Base-by-base conservation (phyloP, 2,329 filamentous ascomycete species). In the Domatiomyces catenatus region DNA sequence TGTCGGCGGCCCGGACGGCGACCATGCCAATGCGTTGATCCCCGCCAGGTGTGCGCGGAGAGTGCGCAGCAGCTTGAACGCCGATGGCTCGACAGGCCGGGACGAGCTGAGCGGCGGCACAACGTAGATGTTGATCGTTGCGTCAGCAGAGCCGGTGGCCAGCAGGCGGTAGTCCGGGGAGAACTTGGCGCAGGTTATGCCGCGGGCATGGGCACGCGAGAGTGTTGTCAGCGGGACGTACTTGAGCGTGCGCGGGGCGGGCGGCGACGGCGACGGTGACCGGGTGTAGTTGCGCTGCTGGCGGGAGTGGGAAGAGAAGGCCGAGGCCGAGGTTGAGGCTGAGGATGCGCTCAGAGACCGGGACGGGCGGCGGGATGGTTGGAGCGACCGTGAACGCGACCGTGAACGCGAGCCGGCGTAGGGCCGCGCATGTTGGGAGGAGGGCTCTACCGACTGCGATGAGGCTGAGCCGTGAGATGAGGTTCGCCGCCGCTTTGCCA, bases 11-110 rank as follows among this genome's bases (percentile, higher is more conserved):
- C 84, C 87, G 65, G 96, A 88, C 0, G 90, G 89, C 53, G 83
- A 83, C 92, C 92, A 98, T n/a, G 89, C 83, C 46, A 98, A 76
- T 42, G 88, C 90, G 28, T 86, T 94, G 17, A 98, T 80, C 54
- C 92, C 92, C 0, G 90, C 89, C 63, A 95, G 77, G 69, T 98
- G 92, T 5, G 89, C 92, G 61, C 94, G 85, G 20, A 98, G 79
- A 0, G 87, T 94, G 61, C 94, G 85, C 64, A 90, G 79, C 54
- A 92, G 81, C 50, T 75, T 76, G 0, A 84, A 89, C 63, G 89
- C 80, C 89, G 48, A 46, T 39, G 6, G 44, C 47, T 8, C 50
- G 49, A 22, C 52, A 39, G 26, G 48, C 7, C 7, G 8, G 7
- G 45, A 32, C 6, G 19, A 10, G 5, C 17, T 46, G 8, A 39